Evolutionary conservation across 192 early-diverging fungal species (phyloP).

Genomic region (Pilaira anomala): DNA sequence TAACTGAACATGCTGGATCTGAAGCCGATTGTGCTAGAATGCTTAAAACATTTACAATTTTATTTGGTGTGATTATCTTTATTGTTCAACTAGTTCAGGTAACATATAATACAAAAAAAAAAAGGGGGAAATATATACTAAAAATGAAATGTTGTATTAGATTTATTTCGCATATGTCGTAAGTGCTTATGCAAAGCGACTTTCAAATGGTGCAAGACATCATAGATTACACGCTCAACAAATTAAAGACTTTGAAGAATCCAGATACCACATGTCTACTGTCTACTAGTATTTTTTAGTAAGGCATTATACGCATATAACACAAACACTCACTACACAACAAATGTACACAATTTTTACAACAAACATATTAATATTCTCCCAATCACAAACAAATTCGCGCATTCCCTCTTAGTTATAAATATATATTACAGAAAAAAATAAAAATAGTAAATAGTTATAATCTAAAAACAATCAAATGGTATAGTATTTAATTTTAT

Average conservation of each 20-base stretch:
- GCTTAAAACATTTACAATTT: constrained; percentile 18
- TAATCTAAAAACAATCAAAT: too few relatives aligned
- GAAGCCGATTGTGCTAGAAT: constrained; percentile 14
- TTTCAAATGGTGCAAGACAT: constrained; percentile 31
- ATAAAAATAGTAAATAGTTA: too few relatives aligned
- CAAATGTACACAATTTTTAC: too few relatives aligned
- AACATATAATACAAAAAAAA: background rate
- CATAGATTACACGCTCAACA: constrained; percentile 32
- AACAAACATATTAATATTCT: too few relatives aligned
- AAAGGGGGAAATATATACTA: background rate
- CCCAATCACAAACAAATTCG: too few relatives aligned
- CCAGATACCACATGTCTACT: constrained; percentile 33
- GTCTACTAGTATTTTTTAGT: constrained; percentile 33
- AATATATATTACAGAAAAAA: too few relatives aligned
- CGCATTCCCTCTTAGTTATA: too few relatives aligned
- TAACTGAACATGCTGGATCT: constrained; percentile 24
- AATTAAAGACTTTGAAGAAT: constrained; percentile 35
- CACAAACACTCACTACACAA: too few relatives aligned
- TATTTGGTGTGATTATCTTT: constrained; percentile 24
- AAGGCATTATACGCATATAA: too few relatives aligned
- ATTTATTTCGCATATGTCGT: constrained; percentile 35
- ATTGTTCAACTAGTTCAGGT: constrained; percentile 36
- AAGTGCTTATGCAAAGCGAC: constrained; percentile 28
- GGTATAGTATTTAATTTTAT: too few relatives aligned
- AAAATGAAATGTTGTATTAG: constrained; percentile 9